These are phyloP conservation scores for Neurospora tetraspora DNA, from an alignment of 495 filamentous ascomycete genomes.

Conservation along the genomic window DNA sequence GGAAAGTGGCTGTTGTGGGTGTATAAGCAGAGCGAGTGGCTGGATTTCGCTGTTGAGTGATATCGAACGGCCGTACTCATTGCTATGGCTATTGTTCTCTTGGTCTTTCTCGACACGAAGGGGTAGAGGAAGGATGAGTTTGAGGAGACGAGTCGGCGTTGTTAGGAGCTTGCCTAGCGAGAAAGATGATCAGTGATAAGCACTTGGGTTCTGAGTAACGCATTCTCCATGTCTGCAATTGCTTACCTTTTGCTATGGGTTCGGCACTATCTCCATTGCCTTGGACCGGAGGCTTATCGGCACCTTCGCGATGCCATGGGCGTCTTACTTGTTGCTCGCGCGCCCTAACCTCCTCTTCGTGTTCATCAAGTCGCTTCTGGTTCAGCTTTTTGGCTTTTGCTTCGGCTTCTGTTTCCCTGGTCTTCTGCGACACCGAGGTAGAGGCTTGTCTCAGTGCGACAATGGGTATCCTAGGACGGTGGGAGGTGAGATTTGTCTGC, in stretches of 20 bases:
- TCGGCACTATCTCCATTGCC: slow-evolving; percentile 30
- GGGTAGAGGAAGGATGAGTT: slow-evolving; percentile 75
- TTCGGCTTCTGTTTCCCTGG: slow-evolving; percentile 9
- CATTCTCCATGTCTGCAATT: not conserved
- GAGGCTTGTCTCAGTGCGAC: not conserved
- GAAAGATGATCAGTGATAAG: not conserved
- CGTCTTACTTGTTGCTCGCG: slow-evolving; percentile 26
- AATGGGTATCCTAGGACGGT: not conserved
- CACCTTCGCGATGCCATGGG: slow-evolving; percentile 64
- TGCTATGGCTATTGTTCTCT: slow-evolving; percentile 31
- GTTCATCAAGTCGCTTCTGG: slow-evolving; percentile 27
- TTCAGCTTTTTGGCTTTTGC: slow-evolving; percentile 27
- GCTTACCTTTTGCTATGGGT: slow-evolving; percentile 54
- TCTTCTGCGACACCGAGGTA: not conserved
- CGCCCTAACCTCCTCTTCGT: slow-evolving; percentile 28
- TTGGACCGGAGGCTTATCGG: slow-evolving; percentile 45
- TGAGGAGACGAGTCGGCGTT: slow-evolving; percentile 81
- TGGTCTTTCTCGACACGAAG: slow-evolving; percentile 44
- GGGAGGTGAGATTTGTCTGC: not conserved
- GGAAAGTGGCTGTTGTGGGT: slow-evolving; percentile 87
- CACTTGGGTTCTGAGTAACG: not conserved
- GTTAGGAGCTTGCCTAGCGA: slow-evolving; percentile 73
- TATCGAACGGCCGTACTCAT: slow-evolving; percentile 28
- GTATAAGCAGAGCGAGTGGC: slow-evolving; percentile 78
- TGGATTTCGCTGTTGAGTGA: slow-evolving; percentile 54